Percentiles rank a stretch among this genome's conserved stretches.
Evolutionary conservation across 1,284 basidiomycete species (phyloP).

Genomic region (Ustilago shanxiensis): DNA sequence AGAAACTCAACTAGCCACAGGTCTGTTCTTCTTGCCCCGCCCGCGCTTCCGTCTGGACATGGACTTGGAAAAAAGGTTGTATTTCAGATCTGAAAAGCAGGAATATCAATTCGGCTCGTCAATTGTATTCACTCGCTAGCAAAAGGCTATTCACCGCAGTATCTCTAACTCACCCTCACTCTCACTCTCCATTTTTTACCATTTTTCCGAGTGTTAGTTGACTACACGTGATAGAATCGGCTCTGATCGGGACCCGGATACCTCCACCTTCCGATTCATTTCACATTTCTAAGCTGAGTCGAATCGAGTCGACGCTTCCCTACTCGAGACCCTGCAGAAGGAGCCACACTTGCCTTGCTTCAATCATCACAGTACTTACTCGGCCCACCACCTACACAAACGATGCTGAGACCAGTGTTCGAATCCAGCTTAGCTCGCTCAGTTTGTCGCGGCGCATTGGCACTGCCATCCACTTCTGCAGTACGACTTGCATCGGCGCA

Average conservation of each 20-base stretch:
- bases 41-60: background rate
- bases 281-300: constrained; percentile 1
- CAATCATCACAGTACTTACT: constrained; percentile 10
- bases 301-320: no score
- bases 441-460: constrained; percentile 3
- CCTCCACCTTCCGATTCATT: constrained; percentile 26
- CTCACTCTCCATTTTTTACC: background rate
- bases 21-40: constrained; percentile 18
- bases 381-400: background rate
- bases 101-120: background rate
- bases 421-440: constrained; percentile 14
- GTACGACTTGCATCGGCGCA: constrained; percentile 7
- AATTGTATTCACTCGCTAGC: constrained; percentile 8
- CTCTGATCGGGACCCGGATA: constrained; percentile 7
- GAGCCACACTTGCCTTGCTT: background rate
- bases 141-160: constrained; percentile 25
- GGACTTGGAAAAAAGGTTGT: background rate
- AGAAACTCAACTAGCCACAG: no score
- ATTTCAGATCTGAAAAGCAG: background rate
- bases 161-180: no score
- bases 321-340: constrained; percentile 20
- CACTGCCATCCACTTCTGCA: constrained; percentile 16
- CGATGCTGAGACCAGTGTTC: constrained; percentile 21
- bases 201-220: constrained; percentile 12
- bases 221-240: background rate